A percentile compares a stretch with the other conserved stretches of the same genome.
Evolutionary conservation across 2,329 filamentous ascomycete genomes (phyloP).

Genomic region (Nigrospora oryzae): DNA sequence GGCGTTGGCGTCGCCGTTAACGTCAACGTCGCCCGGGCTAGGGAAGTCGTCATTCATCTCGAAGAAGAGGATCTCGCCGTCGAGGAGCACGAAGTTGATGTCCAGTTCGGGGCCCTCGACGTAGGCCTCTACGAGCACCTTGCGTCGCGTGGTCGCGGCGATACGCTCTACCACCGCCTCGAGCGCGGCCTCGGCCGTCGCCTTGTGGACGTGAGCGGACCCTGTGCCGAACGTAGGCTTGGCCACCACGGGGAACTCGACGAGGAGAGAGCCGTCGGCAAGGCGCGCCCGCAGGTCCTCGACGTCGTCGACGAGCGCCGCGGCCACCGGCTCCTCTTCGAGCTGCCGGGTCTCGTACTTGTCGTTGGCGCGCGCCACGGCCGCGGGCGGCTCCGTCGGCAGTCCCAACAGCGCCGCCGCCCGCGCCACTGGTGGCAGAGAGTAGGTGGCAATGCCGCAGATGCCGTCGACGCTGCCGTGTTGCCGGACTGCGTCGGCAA

Average conservation of each 20-base stretch:
- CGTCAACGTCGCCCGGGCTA: neutral
- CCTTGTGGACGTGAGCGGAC: neutral
- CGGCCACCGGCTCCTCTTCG: neutral
- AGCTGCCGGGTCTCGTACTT: neutral
- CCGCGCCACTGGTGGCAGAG: neutral
- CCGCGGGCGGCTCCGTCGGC: neutral
- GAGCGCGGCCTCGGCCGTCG: neutral
- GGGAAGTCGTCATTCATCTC: neutral
- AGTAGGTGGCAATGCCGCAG: neutral
- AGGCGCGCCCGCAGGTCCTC: neutral
- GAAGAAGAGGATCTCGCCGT: neutral
- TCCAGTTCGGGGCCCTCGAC: neutral
- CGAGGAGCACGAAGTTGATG: neutral
- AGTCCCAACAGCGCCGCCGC: neutral
- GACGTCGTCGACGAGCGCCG: neutral
- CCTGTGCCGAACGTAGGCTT: neutral
- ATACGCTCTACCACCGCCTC: neutral
- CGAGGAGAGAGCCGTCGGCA: neutral
- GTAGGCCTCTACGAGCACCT: neutral
- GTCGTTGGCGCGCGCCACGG: neutral
- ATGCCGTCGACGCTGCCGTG: neutral
- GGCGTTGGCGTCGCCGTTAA: neutral
- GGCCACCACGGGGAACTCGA: neutral
- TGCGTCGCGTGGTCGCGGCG: neutral
- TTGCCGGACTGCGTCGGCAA: neutral